A percentile compares a stretch with the other conserved stretches of the same genome.
Evolutionary conservation across 2,329 filamentous ascomycete genomes (phyloP).

Genomic region (Apiospora koreana): DNA sequence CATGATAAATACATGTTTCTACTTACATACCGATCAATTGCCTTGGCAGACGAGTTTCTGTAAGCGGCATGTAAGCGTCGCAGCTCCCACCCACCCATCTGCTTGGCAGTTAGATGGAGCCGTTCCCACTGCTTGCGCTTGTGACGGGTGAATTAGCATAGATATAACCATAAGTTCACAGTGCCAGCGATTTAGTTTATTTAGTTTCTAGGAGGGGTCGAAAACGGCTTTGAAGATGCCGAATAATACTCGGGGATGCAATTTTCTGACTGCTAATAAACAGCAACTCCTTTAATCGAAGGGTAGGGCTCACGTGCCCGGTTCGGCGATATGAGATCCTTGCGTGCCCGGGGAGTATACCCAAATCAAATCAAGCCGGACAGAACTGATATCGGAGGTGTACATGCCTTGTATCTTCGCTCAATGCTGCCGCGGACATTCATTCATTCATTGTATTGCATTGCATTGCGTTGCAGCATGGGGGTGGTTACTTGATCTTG

Average conservation of each 20-base stretch:
- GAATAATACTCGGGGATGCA: neutral
- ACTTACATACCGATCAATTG: too few relatives aligned
- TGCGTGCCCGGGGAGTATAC: neutral
- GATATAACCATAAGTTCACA: neutral
- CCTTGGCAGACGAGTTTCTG: neutral
- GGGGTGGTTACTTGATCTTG: neutral
- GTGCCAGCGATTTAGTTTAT: neutral
- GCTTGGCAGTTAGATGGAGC: neutral
- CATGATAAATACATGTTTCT: neutral
- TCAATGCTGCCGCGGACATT: neutral
- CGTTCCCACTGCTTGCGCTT: neutral
- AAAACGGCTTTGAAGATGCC: neutral
- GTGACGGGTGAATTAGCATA: neutral
- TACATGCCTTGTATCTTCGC: neutral
- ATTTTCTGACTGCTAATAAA: neutral
- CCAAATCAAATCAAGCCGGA: neutral
- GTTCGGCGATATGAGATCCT: neutral
- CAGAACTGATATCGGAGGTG: neutral
- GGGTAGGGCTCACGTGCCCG: neutral
- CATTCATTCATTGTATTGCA: too few relatives aligned
- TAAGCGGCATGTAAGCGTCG: neutral
- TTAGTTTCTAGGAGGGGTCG: neutral
- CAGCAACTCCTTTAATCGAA: neutral
- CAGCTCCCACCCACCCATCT: neutral
- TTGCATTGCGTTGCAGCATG: neutral